Percentiles rank a stretch among this genome's conserved stretches.
phyloP scores from a whole-genome alignment of 345 rosid genomes.

The Pseudoturritis turrita region DNA sequence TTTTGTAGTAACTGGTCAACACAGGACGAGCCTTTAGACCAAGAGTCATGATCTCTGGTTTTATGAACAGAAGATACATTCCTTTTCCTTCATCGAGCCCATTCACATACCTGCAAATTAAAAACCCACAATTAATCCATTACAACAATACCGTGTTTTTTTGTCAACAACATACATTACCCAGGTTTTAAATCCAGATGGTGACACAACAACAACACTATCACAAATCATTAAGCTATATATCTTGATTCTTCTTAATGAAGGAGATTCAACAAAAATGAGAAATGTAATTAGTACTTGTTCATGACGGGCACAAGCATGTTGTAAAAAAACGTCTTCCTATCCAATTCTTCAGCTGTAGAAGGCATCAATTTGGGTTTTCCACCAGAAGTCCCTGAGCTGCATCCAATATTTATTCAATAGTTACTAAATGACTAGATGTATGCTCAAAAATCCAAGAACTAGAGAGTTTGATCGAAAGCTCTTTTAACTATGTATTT shows the following conservation, averaged over 20 bases:
- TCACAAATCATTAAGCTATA: no score
- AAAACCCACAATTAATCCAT: neutral
- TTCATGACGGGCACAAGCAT: slow-evolving; percentile 51
- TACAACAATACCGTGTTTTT: no score
- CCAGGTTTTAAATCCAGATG: no score
- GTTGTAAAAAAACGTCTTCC: slow-evolving; percentile 48
- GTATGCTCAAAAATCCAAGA: neutral
- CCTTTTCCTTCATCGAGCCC: slow-evolving; percentile 41
- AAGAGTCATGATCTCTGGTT: slow-evolving; percentile 56
- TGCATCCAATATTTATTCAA: neutral
- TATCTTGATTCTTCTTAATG: no score
- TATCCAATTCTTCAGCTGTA: slow-evolving; percentile 35
- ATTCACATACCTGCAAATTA: neutral
- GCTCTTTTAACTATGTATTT: no score
- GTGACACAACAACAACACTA: no score
- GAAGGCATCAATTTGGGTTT: neutral
- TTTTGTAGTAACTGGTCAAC: slow-evolving; percentile 57
- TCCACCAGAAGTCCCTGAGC: slow-evolving; percentile 8
- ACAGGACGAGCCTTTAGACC: slow-evolving; percentile 60
- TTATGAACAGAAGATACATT: slow-evolving; percentile 58
- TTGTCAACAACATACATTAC: no score
- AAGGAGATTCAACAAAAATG: neutral
- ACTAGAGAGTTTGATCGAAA: neutral
- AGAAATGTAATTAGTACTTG: slow-evolving; percentile 30
- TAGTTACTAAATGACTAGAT: neutral